Percentiles rank a stretch among this genome's conserved stretches.
These are phyloP conservation scores for Paratinospora sagittata DNA, from an alignment of 164 flowering plant genomes.

Conservation along the genomic window DNA sequence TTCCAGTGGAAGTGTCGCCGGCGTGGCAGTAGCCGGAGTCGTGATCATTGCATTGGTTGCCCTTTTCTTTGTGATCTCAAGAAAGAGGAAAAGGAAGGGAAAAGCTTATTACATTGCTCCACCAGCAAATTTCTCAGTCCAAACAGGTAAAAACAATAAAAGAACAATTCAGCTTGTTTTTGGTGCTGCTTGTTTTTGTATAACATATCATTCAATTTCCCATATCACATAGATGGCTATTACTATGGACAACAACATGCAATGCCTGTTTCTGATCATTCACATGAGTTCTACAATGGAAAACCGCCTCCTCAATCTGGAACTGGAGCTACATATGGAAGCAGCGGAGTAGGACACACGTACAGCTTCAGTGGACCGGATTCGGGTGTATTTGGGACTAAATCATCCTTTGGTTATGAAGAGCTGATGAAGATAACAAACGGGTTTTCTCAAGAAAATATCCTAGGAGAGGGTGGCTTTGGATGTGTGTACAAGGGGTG, in stretches of 20 bases:
- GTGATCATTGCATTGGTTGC: constrained; percentile 28
- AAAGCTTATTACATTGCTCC: constrained; percentile 21
- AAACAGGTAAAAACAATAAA: constrained; percentile 26
- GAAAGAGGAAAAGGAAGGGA: constrained; percentile 26
- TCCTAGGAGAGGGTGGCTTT: constrained; percentile 62
- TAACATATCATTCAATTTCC: constrained; percentile 6
- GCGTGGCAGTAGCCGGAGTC: constrained; percentile 31
- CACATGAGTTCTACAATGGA: constrained; percentile 16
- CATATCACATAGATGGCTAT: constrained; percentile 26
- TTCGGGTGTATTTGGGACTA: constrained; percentile 23
- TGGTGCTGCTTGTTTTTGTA: background rate
- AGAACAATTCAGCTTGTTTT: background rate
- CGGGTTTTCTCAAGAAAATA: constrained; percentile 41
- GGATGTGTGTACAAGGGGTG: constrained; percentile 54
- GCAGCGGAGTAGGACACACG: constrained; percentile 21
- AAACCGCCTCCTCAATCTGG: constrained; percentile 10
- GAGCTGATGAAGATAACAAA: constrained; percentile 45
- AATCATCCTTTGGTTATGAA: constrained; percentile 40
- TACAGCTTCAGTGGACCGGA: constrained; percentile 19
- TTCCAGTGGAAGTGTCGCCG: constrained; percentile 17
- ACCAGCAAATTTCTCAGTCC: constrained; percentile 19
- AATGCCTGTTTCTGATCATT: constrained; percentile 17
- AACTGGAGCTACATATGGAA: constrained; percentile 22
- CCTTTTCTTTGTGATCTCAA: constrained; percentile 21
- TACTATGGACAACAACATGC: constrained; percentile 21